A percentile compares a stretch with the other conserved stretches of the same genome.
phyloP scores from a whole-genome alignment of 2,329 filamentous ascomycete species.

The Aspergillus sp. region DNA sequence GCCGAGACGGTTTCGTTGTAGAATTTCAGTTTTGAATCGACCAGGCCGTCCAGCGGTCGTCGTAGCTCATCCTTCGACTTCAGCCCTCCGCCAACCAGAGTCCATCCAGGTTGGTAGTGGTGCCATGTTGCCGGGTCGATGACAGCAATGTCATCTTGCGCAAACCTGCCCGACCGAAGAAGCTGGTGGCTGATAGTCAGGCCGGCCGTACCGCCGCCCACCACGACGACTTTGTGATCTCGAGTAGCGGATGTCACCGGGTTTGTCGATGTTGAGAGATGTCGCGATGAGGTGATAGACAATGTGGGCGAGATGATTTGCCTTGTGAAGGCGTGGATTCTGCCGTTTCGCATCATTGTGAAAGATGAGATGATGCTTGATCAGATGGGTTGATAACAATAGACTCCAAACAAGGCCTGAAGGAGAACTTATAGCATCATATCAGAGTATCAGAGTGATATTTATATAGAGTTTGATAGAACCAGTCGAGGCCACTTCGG shows the following conservation, averaged over 20 bases:
- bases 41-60: constrained; percentile 49
- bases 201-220: constrained; percentile 67
- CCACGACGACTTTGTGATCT: constrained; percentile 64
- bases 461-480: too few species aligned
- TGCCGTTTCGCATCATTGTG: too few species aligned
- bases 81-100: constrained; percentile 64
- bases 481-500: not conserved
- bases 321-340: too few species aligned
- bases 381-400: too few species aligned
- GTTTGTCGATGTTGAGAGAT: constrained; percentile 12
- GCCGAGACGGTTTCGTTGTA: constrained; percentile 54
- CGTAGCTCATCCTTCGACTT: constrained; percentile 62
- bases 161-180: constrained; percentile 57
- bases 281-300: constrained; percentile 25
- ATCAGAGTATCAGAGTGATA: too few species aligned
- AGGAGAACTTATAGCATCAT: too few species aligned
- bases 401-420: too few species aligned
- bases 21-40: constrained; percentile 61
- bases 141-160: constrained; percentile 61
- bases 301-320: too few species aligned
- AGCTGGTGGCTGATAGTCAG: constrained; percentile 67
- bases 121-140: constrained; percentile 64
- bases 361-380: too few species aligned
- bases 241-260: constrained; percentile 37
- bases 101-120: constrained; percentile 70